phyloP scores from a whole-genome alignment of 495 filamentous ascomycete species.

The Penicillium canariense region DNA sequence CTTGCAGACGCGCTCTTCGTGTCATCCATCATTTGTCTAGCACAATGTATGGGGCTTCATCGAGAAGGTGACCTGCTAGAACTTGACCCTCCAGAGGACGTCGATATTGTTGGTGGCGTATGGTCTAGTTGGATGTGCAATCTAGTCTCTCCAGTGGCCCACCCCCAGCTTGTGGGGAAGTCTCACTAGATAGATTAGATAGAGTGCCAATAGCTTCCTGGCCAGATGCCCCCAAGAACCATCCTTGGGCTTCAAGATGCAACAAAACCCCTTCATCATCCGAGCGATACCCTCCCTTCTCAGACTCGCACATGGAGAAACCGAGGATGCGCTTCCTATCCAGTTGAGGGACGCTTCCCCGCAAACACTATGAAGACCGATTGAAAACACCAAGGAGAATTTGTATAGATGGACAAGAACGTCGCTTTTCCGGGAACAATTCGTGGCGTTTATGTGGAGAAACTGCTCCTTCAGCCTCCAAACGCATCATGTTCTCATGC shows the following conservation, averaged over 20 bases:
- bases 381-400: neutral
- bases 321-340: conserved; percentile 3
- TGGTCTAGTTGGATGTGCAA: conserved; percentile 27
- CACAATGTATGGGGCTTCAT: conserved; percentile 25
- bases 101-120: conserved; percentile 24
- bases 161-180: conserved; percentile 15
- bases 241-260: neutral
- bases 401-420: neutral
- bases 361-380: conserved; percentile 1
- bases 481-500: neutral
- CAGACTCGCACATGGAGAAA: neutral
- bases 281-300: neutral
- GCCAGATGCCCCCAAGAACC: neutral
- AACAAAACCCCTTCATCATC: neutral
- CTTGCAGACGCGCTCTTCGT: conserved; percentile 2
- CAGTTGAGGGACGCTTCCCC: neutral
- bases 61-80: neutral
- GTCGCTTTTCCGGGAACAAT: neutral
- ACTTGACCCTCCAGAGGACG: neutral
- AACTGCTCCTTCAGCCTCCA: neutral
- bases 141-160: conserved; percentile 21
- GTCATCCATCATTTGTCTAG: conserved; percentile 11
- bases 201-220: neutral
- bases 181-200: neutral
- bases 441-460: conserved; percentile 3